phyloP scores from a whole-genome alignment of 768 basidiomycete genomes.

The Amanita polypyramis region DNA sequence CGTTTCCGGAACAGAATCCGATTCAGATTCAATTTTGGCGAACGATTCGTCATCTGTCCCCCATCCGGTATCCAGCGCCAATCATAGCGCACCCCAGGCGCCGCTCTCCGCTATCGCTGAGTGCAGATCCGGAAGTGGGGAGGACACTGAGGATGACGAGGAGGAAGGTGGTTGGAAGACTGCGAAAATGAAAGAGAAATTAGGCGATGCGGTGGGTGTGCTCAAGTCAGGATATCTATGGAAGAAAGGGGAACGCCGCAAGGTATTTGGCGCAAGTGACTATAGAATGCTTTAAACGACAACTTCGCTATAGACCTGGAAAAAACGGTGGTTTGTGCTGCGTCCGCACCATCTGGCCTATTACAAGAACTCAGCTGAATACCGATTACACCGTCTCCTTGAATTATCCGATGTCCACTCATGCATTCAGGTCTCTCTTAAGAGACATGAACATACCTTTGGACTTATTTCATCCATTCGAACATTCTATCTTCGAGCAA shows the following conservation, averaged over 20 bases:
- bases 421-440: slow-evolving; percentile 78
- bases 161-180: slow-evolving; percentile 57
- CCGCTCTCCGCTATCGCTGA: slow-evolving; percentile 75
- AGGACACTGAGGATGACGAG: slow-evolving; percentile 72
- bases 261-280: slow-evolving; percentile 39
- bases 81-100: slow-evolving; percentile 25
- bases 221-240: slow-evolving; percentile 90
- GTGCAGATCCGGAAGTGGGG: slow-evolving; percentile 55
- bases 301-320: slow-evolving; percentile 71
- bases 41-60: slow-evolving; percentile 40
- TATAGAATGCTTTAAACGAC: slow-evolving; percentile 3
- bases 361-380: slow-evolving; percentile 94
- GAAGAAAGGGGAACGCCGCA: slow-evolving; percentile 97
- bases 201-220: slow-evolving; percentile 45
- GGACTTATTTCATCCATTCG: slow-evolving; percentile 84
- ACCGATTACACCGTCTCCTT: slow-evolving; percentile 81
- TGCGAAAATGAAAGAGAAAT: slow-evolving; percentile 30
- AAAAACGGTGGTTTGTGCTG: slow-evolving; percentile 97
- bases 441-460: slow-evolving; percentile 83
- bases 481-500: slow-evolving; percentile 88
- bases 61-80: slow-evolving; percentile 15
- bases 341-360: slow-evolving; percentile 88
- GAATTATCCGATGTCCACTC: slow-evolving; percentile 85
- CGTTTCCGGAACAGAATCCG: slow-evolving; percentile 76
- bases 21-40: slow-evolving; percentile 63